Conservation (phyloP, 2,329 filamentous ascomycete species). For the Aureobasidium sp. region DNA sequence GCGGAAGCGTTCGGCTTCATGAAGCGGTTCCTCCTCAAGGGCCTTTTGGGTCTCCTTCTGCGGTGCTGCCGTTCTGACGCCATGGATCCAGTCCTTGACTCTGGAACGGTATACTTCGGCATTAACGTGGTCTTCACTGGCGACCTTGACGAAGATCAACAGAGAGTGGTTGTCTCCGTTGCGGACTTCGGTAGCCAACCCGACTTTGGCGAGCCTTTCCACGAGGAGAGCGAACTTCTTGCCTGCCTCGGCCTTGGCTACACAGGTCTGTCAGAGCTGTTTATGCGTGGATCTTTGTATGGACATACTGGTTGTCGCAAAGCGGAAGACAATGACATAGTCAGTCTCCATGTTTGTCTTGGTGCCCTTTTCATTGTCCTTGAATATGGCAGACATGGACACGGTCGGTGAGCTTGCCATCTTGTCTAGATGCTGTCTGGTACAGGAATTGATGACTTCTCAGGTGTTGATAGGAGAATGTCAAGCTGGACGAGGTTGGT, state of each 20-base stretch:
- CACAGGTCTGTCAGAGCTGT: neutral
- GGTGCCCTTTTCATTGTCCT: constrained; percentile 31
- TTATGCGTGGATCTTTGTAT: neutral
- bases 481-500: neutral
- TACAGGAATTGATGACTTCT: neutral
- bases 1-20: constrained; percentile 79
- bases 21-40: constrained; percentile 67
- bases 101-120: constrained; percentile 80
- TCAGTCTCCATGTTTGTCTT: constrained; percentile 66
- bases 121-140: constrained; percentile 65
- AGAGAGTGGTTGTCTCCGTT: constrained; percentile 68
- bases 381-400: constrained; percentile 13
- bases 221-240: constrained; percentile 73
- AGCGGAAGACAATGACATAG: constrained; percentile 77
- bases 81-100: constrained; percentile 89
- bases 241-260: constrained; percentile 63
- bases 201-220: constrained; percentile 65
- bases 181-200: constrained; percentile 83
- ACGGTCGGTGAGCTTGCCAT: constrained; percentile 17
- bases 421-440: neutral
- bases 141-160: constrained; percentile 75
- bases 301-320: constrained; percentile 56
- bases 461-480: neutral
- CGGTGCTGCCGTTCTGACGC: constrained; percentile 71
- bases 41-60: constrained; percentile 62